Evolutionary conservation across 2,329 filamentous ascomycete species (phyloP).

Genomic region (Xylariaceae sp.): DNA sequence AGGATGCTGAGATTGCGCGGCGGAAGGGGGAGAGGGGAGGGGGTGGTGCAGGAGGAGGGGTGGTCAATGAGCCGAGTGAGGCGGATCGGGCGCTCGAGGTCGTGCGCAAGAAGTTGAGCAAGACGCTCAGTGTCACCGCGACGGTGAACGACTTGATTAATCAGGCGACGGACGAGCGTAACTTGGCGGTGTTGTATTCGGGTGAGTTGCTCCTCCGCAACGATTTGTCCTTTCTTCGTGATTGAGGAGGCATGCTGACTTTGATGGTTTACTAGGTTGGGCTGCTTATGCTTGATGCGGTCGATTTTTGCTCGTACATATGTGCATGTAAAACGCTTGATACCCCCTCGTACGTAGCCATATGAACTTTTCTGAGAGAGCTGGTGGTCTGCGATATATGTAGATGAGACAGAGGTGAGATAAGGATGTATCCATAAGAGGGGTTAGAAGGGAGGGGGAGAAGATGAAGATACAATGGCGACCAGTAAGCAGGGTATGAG

Average conservation of each 20-base stretch:
- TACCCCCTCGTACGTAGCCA: constrained; percentile 8
- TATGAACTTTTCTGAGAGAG: neutral
- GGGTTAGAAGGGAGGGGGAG: no score
- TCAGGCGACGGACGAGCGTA: constrained; percentile 87
- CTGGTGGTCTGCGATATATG: no score
- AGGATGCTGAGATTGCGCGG: constrained; percentile 35
- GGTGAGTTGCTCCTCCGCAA: constrained; percentile 43
- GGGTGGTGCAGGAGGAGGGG: constrained; percentile 12
- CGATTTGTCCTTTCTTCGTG: no score
- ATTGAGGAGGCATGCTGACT: no score
- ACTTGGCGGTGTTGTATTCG: constrained; percentile 85
- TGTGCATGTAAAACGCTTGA: constrained; percentile 7
- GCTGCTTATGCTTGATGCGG: constrained; percentile 35
- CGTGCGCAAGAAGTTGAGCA: constrained; percentile 92
- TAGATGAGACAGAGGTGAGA: no score
- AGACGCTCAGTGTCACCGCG: constrained; percentile 88
- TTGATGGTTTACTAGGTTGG: constrained; percentile 37
- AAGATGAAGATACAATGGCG: no score
- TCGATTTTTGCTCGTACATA: no score
- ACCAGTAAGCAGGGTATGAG: no score
- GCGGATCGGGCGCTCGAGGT: constrained; percentile 88
- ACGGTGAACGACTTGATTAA: constrained; percentile 97
- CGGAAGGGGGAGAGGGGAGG: constrained; percentile 26
- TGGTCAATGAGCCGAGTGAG: constrained; percentile 61
- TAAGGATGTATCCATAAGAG: no score